Evolutionary conservation across 2,329 filamentous ascomycete species (phyloP).

Genomic region (Diaporthe vaccinii): DNA sequence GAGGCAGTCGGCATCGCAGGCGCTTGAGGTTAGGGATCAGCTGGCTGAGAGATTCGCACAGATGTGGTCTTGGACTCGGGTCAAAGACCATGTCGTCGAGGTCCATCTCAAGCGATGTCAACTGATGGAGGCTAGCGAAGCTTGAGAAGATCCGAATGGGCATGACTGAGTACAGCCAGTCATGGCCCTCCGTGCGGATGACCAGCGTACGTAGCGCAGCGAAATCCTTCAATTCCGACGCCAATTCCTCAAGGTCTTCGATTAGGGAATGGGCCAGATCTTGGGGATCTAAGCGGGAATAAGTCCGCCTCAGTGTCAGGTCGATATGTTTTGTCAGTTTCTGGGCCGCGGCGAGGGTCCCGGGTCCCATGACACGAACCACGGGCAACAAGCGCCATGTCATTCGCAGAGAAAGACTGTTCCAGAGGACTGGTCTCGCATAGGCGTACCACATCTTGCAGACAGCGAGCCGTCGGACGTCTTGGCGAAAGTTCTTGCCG

Average conservation of each 20-base stretch:
- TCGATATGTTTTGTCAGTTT: background rate
- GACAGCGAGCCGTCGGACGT: background rate
- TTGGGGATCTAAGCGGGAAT: no score
- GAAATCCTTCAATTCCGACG: background rate
- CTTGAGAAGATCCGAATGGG: background rate
- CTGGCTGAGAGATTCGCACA: background rate
- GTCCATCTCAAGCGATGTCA: background rate
- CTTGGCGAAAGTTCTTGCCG: background rate
- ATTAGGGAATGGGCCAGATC: no score
- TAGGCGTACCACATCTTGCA: background rate
- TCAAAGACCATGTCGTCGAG: background rate
- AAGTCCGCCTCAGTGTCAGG: no score
- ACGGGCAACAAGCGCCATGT: background rate
- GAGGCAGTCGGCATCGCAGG: slow-evolving; percentile 1
- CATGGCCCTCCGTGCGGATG: background rate
- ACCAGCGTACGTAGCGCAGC: background rate
- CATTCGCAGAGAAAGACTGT: rapidly evolving
- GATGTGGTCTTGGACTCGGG: background rate
- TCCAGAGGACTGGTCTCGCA: background rate
- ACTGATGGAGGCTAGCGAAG: background rate
- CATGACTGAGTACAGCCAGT: rapidly evolving
- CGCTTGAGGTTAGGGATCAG: background rate
- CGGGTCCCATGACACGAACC: background rate
- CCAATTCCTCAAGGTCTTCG: background rate
- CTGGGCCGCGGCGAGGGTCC: background rate